Base-by-base conservation (phyloP, 177 flowering plant genomes). In the Vitis hybrid region DNA sequence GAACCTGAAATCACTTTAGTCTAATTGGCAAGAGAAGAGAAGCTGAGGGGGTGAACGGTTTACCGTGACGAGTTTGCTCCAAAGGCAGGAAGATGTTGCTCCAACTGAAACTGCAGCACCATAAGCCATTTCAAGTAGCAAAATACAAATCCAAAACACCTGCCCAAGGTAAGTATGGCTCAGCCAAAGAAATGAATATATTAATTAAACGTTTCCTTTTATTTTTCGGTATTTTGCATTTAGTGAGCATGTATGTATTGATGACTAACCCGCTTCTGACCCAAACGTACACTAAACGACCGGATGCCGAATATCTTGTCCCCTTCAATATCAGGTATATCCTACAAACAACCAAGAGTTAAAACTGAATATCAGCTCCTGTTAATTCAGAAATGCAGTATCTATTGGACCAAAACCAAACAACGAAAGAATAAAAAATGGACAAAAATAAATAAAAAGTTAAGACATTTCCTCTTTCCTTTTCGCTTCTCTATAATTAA, bases 81-180 rank as follows among this genome's bases (percentile, higher is more conserved):
- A 91, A 12, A 63, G 68, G 76, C 65, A 75, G 64, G 87, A 60
- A 61, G 98, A 90, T 66, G 86, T 67, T 10, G 82, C 81, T 74
- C 99, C 99, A 53, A 89, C 89, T 57, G 81, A 68, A 68, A 93
- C 61, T 19, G 98, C 96, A 73, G 85, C 88, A 72, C 67, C 78
- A 76, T 95, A 95, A 22, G 99, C 99, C 79, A 87, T 84, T 85
- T 90, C 79, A 71, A 95, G 96, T 12, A 95, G 86, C 57, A 80
- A 76, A 63, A 95, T 82, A 67, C 99, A 95, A 70, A 74, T 83
- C 99, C 99, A 95, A 69, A 95, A 95, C n/a, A 95, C 98, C 99
- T 95, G 87, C 39, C 65, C 22, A 34, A 71, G 12, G 9, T 50
- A 50, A 65, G 66, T 31, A 50, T 26, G 22, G 63, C 31, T 49